phyloP scores from a whole-genome alignment of 2,329 filamentous ascomycete genomes.

The Sarocladiaceae sp. region DNA sequence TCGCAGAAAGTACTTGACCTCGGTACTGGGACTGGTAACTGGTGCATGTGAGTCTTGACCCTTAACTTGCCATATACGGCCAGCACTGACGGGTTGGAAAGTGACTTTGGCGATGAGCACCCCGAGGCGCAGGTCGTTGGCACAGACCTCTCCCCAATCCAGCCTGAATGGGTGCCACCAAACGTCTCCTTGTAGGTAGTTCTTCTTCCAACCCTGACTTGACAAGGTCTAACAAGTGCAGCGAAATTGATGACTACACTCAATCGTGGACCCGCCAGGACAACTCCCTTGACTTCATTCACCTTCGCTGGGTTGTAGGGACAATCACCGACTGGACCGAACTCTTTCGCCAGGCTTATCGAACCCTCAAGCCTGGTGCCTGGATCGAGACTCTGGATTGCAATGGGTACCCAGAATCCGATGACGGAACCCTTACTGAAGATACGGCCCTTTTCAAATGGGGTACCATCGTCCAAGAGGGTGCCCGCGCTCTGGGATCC shows the following conservation, averaged over 20 bases:
- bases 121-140: conserved; percentile 24
- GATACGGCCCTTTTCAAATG: conserved; percentile 9
- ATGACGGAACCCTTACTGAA: conserved; percentile 11
- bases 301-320: conserved; percentile 50
- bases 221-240: conserved; percentile 26
- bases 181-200: conserved; percentile 35
- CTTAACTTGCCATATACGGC: not conserved
- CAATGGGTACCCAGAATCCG: not conserved
- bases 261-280: conserved; percentile 36
- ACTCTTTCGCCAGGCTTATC: conserved; percentile 44
- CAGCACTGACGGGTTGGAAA: conserved; percentile 15
- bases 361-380: conserved; percentile 38
- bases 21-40: conserved; percentile 14
- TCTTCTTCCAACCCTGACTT: conserved; percentile 35
- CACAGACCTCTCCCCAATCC: conserved; percentile 29
- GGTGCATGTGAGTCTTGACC: conserved; percentile 9
- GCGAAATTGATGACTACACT: conserved; percentile 26
- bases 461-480: conserved; percentile 23
- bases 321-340: conserved; percentile 49
- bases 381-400: conserved; percentile 23
- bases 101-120: conserved; percentile 28
- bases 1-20: conserved; percentile 15
- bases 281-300: conserved; percentile 51
- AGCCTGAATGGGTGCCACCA: conserved; percentile 20
- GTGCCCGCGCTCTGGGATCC: conserved; percentile 23